Percentiles rank a stretch among this genome's conserved stretches.
Conservation (phyloP, 2,329 filamentous ascomycete species). For the Aspergillus viridinutans region DNA sequence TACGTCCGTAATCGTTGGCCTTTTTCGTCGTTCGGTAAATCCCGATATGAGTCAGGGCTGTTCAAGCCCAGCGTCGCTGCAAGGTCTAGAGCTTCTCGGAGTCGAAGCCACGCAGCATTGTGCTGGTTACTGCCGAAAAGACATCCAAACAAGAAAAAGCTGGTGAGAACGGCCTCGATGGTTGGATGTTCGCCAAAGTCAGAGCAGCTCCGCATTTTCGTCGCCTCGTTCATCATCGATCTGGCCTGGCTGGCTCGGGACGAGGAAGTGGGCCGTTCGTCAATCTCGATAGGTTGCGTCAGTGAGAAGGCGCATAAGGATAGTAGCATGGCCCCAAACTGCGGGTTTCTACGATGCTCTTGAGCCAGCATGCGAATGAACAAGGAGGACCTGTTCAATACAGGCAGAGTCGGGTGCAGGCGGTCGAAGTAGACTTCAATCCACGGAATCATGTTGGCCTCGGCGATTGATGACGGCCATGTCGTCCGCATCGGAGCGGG, state of each 20-base stretch:
- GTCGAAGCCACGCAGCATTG: conserved; percentile 71
- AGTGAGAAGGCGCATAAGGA: conserved; percentile 42
- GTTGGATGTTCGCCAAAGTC: conserved; percentile 41
- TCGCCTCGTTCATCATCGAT: conserved; percentile 41
- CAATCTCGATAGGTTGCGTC: conserved; percentile 43
- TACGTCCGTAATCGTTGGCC: conserved; percentile 38
- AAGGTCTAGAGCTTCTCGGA: conserved; percentile 61
- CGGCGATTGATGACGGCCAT: conserved; percentile 39
- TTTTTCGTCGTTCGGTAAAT: conserved; percentile 33
- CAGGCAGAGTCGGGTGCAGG: conserved; percentile 41
- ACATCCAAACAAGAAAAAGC: conserved; percentile 72
- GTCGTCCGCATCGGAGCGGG: conserved; percentile 22
- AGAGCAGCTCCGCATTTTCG: conserved; percentile 41
- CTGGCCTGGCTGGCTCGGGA: conserved; percentile 37
- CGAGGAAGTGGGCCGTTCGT: conserved; percentile 34
- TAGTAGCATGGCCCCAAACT: conserved; percentile 43
- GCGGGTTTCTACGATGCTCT: conserved; percentile 41
- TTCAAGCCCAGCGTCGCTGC: conserved; percentile 40
- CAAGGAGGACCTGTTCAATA: conserved; percentile 38
- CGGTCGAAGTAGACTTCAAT: conserved; percentile 45
- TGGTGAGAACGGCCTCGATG: conserved; percentile 53
- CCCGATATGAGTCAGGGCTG: conserved; percentile 35
- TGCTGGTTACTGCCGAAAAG: conserved; percentile 68
- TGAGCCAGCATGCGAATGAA: conserved; percentile 40
- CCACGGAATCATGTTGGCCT: conserved; percentile 40